These are phyloP conservation scores for Seminavis robusta DNA, from an alignment of 108 stramenopile genomes.

Conservation along the genomic window DNA sequence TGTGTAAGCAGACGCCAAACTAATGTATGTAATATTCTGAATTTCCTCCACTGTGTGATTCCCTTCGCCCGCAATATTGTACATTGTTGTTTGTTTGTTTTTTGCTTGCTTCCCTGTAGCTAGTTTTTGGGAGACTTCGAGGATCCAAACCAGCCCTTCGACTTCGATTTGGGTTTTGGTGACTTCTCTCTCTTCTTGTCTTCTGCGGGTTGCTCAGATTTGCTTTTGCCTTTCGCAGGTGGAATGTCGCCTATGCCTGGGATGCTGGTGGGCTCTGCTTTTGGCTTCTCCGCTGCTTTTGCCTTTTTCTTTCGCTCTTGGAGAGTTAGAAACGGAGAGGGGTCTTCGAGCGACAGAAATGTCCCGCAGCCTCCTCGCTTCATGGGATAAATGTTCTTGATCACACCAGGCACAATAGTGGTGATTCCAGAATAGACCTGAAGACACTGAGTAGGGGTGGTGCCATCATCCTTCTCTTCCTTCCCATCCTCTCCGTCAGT, in stretches of 20 bases:
- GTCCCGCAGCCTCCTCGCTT: background rate
- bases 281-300: background rate
- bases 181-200: background rate
- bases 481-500: conserved; percentile 11
- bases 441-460: conserved; percentile 26
- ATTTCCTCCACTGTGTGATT: too few relatives aligned
- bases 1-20: too few relatives aligned
- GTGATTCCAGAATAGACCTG: conserved; percentile 26
- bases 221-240: background rate
- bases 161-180: background rate
- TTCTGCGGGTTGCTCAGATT: background rate
- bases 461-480: background rate
- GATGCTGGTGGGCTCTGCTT: background rate
- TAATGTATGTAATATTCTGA: too few relatives aligned
- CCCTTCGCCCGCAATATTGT: too few relatives aligned
- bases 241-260: background rate
- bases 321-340: background rate
- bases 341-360: background rate
- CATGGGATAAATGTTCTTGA: conserved; percentile 12
- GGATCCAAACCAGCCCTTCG: background rate
- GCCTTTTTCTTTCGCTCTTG: too few relatives aligned
- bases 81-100: too few relatives aligned
- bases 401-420: conserved; percentile 17
- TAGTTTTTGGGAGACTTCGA: too few relatives aligned
- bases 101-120: too few relatives aligned